Evolutionary conservation across 352 stramenopile species (phyloP).

Genomic region (Detonula confervacea): DNA sequence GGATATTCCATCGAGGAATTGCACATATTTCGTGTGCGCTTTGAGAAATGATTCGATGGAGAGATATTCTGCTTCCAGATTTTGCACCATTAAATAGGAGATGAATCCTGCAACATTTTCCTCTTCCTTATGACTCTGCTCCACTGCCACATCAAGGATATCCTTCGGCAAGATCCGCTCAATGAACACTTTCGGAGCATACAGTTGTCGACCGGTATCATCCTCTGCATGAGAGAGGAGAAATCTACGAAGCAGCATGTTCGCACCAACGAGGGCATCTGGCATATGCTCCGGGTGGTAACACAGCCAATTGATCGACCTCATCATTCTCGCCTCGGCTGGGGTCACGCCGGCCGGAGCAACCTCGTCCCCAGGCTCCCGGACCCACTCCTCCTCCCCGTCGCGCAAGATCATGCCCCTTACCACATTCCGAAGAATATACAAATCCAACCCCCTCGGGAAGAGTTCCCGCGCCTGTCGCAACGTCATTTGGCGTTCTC

Average conservation of each 20-base stretch:
- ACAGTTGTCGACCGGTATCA: constrained; percentile 19
- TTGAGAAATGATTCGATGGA: constrained; percentile 67
- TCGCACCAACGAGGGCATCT: constrained; percentile 78
- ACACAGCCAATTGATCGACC: constrained; percentile 74
- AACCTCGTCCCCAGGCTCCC: constrained; percentile 39
- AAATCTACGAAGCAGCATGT: constrained; percentile 73
- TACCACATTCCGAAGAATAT: constrained; percentile 63
- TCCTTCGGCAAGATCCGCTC: constrained; percentile 51
- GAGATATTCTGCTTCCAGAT: constrained; percentile 61
- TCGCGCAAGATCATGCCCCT: constrained; percentile 41
- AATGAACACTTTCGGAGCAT: constrained; percentile 47
- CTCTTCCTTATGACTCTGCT: constrained; percentile 13
- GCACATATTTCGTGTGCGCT: constrained; percentile 56
- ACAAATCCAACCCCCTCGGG: constrained; percentile 43
- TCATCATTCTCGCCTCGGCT: constrained; percentile 62
- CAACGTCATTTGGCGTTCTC: constrained; percentile 62
- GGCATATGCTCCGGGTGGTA: constrained; percentile 56
- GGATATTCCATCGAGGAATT: constrained; percentile 63
- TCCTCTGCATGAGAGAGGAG: constrained; percentile 32
- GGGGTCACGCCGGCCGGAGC: constrained; percentile 32
- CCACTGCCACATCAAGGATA: constrained; percentile 37
- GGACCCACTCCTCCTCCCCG: constrained; percentile 20
- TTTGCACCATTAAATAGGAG: constrained; percentile 28
- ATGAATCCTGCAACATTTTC: constrained; percentile 22
- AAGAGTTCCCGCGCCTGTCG: constrained; percentile 69